Evolutionary conservation across 768 basidiomycete species (phyloP).

Genomic region (Sarcodon sp.): DNA sequence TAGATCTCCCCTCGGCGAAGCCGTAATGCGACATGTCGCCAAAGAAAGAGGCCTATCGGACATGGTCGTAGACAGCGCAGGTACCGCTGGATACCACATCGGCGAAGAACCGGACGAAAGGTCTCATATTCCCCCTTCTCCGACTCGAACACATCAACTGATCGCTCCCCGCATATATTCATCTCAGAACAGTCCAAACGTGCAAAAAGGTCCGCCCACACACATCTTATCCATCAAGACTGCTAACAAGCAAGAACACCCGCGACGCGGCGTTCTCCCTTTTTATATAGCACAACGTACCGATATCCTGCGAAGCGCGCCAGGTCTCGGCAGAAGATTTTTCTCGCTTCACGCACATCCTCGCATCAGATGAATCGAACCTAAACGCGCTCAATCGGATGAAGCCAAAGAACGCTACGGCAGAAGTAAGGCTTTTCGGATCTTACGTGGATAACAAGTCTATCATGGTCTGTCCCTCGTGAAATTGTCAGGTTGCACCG

Average conservation of each 20-base stretch:
- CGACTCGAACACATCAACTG: neutral
- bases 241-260: no score
- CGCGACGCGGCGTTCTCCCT: neutral
- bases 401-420: conserved; percentile 35
- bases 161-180: neutral
- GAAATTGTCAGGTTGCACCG: no score
- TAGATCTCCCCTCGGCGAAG: conserved; percentile 89
- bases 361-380: conserved; percentile 77
- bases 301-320: conserved; percentile 59
- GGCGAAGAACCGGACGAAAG: conserved; percentile 78
- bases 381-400: conserved; percentile 45
- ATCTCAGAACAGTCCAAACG: conserved; percentile 47
- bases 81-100: conserved; percentile 74
- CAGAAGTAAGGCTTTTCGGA: conserved; percentile 68
- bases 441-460: conserved; percentile 57
- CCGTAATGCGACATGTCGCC: conserved; percentile 63
- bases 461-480: conserved; percentile 25
- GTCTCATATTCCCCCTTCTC: conserved; percentile 21
- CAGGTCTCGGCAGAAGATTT: conserved; percentile 58
- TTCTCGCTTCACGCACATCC: conserved; percentile 64
- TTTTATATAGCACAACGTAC: conserved; percentile 55
- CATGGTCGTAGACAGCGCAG: conserved; percentile 70
- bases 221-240: neutral
- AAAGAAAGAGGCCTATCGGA: conserved; percentile 44
- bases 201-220: conserved; percentile 48